A percentile compares a stretch with the other conserved stretches of the same genome.
Evolutionary conservation across 495 filamentous ascomycete genomes (phyloP).

Genomic region (Aspergillus incahuasiensis): DNA sequence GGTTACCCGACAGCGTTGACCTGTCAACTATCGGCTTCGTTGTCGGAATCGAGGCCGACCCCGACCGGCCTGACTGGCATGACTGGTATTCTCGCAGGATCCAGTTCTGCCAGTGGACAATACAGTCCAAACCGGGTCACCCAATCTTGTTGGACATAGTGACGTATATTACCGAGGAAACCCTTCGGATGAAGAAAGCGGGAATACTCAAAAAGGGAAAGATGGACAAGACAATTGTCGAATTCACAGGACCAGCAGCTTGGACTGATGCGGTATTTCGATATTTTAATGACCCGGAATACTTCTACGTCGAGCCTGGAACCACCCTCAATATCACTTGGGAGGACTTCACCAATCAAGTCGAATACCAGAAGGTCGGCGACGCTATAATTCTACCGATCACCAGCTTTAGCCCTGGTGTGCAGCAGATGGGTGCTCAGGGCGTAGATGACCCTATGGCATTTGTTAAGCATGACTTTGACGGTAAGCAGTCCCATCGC

Average conservation of each 20-base stretch:
- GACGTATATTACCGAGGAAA: constrained; percentile 75
- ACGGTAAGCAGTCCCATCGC: constrained; percentile 55
- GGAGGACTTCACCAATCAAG: constrained; percentile 85
- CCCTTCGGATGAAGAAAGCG: constrained; percentile 66
- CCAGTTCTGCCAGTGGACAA: constrained; percentile 99
- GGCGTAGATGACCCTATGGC: constrained; percentile 93
- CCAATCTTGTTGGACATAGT: constrained; percentile 87
- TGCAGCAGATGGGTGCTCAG: constrained; percentile 88
- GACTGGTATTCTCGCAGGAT: constrained; percentile 94
- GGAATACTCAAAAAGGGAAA: constrained; percentile 60
- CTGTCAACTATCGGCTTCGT: constrained; percentile 74
- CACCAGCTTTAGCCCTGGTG: constrained; percentile 94
- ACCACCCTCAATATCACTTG: constrained; percentile 70
- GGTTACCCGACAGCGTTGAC: constrained; percentile 78
- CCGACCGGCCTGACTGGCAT: constrained; percentile 86
- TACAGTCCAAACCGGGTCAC: constrained; percentile 91
- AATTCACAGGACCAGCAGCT: constrained; percentile 90
- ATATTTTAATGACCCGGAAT: constrained; percentile 88
- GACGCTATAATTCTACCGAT: constrained; percentile 94
- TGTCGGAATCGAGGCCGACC: constrained; percentile 93
- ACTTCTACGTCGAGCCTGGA: constrained; percentile 74
- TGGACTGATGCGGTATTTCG: constrained; percentile 93
- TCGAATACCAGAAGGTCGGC: constrained; percentile 74
- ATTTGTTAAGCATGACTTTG: constrained; percentile 95
- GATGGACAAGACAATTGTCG: constrained; percentile 77